Base-by-base conservation (phyloP, 2,329 filamentous ascomycete genomes). In the Nannizziopsis barbatae region DNA sequence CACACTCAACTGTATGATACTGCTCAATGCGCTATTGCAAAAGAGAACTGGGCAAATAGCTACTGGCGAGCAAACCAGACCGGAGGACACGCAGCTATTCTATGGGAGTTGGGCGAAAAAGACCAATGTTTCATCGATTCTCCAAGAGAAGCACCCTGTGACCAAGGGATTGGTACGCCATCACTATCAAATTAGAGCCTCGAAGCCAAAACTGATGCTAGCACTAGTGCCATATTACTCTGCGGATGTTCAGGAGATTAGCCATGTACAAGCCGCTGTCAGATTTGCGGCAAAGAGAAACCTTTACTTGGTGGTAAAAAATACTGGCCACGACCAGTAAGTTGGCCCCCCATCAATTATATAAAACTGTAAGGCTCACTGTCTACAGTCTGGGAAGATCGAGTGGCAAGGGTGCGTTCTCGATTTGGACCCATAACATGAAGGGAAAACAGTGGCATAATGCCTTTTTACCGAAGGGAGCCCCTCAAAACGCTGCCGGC, bases 381-480 rank as follows among this genome's bases (percentile, higher is more conserved):
- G 14, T 22, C 18, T 39, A 35, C 31, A 55, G 57, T 35, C 55
- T 60, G 12, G 59, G 58, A 2, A 53, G 57, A 10, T 60, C 58
- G 18, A 58, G 56, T 45, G 58, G 58, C 12, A 45, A 45, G 20
- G 56, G 56, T 3, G 42, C 56, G 5, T 56, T 61, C 45, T 54
- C 56, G 27, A 60, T 61, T 27, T 61, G 59, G 59, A 61, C 59
- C 8, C 59, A 61, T 47, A 54, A 56, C 20, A 42, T 61, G 42
- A 60, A 60, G 47, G 57, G 58, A 38, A 55, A 52, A 40, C 39
- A 53, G 32, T 61, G 57, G 57, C 56, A 56, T 42, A 50, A 55
- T 6, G 42, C 35, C 12, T 61, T 58, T 43, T 47, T 54, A 27
- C 56, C 55, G 2, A 47, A 53, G 18, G 50, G 48, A 42, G 57